Evolutionary conservation across 371 early-diverging fungal genomes (phyloP).

Genomic region (Mortierella sp.): DNA sequence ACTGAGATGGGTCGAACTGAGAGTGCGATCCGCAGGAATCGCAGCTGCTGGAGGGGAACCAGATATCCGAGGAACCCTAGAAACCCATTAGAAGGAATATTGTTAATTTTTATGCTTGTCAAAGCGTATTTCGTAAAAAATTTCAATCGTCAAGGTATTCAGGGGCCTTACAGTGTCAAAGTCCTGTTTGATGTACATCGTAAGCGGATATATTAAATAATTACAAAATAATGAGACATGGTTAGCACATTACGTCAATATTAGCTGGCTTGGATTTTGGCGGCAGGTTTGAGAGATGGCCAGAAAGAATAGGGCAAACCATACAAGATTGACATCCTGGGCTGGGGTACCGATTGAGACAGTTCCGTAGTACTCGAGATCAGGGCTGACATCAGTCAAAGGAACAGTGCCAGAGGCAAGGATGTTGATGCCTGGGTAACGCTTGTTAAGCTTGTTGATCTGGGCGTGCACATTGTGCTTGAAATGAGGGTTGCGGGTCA

Average conservation of each 20-base stretch:
- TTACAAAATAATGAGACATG: neutral
- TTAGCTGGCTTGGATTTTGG: too few species aligned
- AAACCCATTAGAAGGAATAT: too few species aligned
- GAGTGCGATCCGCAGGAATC: constrained; percentile 37
- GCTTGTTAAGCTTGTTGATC: constrained; percentile 35
- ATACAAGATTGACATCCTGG: constrained; percentile 69
- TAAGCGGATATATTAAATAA: neutral
- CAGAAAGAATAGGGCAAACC: constrained; percentile 67
- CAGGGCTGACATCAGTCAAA: constrained; percentile 21
- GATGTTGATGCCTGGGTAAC: constrained; percentile 24
- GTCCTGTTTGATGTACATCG: neutral
- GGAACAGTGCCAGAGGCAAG: constrained; percentile 22
- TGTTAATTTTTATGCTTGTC: too few species aligned
- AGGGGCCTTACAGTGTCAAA: constrained; percentile 17
- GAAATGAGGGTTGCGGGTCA: constrained; percentile 42
- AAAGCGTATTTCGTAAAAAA: neutral
- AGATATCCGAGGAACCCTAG: constrained; percentile 53
- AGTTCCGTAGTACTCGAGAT: constrained; percentile 65
- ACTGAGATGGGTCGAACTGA: constrained; percentile 55
- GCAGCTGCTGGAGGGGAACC: constrained; percentile 49
- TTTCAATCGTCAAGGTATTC: neutral
- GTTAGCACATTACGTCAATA: neutral
- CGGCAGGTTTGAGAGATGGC: too few species aligned
- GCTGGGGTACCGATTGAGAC: constrained; percentile 69
- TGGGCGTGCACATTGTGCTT: constrained; percentile 33